A percentile compares a stretch with the other conserved stretches of the same genome.
Conservation (phyloP, 2,329 filamentous ascomycete genomes). For the Epichloe baconii region DNA sequence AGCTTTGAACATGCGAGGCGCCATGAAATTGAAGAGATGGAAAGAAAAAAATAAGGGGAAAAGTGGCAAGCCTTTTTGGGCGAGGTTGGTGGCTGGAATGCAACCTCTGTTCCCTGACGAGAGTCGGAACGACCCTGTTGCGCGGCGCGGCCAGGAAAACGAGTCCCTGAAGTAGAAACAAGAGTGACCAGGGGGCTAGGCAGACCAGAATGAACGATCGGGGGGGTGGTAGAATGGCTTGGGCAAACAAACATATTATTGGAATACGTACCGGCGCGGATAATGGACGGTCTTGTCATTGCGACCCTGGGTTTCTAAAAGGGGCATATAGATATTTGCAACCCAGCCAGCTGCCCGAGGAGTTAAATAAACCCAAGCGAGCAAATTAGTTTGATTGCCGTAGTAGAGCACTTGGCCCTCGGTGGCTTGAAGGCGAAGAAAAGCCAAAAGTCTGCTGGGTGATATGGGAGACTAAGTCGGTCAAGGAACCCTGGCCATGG, state of each 20-base stretch:
- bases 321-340: neutral
- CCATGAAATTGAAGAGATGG: neutral
- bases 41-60: neutral
- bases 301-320: neutral
- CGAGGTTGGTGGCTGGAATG: conserved; percentile 13
- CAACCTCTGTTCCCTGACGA: conserved; percentile 6
- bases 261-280: conserved; percentile 44
- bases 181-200: conserved; percentile 3
- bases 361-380: neutral
- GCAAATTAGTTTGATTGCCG: neutral
- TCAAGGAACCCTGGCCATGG: neutral
- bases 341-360: neutral
- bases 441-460: neutral
- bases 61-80: neutral
- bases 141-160: conserved; percentile 5
- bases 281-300: conserved; percentile 47
- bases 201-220: conserved; percentile 6
- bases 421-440: neutral
- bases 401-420: neutral
- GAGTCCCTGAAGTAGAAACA: conserved; percentile 5
- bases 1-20: neutral
- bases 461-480: neutral
- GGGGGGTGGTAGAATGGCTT: neutral
- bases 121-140: neutral
- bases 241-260: neutral